Base-by-base conservation (phyloP, 352 stramenopile species). In the Pythium aphanidermatum region DNA sequence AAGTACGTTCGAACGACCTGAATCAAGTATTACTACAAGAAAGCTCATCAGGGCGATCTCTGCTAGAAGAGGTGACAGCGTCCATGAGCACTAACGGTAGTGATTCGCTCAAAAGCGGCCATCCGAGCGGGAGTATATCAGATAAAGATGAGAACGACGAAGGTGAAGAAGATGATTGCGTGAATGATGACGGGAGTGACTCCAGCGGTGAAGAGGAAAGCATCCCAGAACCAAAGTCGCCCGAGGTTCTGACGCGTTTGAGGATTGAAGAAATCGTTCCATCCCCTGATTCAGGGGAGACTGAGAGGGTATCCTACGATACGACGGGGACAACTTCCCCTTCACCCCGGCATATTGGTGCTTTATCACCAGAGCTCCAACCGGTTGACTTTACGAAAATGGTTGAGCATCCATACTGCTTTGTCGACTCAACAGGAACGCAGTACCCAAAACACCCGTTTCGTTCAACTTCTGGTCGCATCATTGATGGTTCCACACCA, bases 191-290 rank as follows among this genome's bases (percentile, higher is more conserved):
- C 21, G 60, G 56, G 11, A 65, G 73, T 27, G 65, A 82, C 36
- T 70, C 76, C 10, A 52, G 30, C 14, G 74, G 65, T 30, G 70
- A 84, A 26, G 55, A 68, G 5, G 67, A 79, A 13, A 55, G 47
- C 4, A 58, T n/a, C n/a, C n/a, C n/a, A n/a, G n/a, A n/a, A n/a
- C n/a, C n/a, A n/a, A n/a, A n/a, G n/a, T n/a, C n/a, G n/a, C n/a
- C n/a, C n/a, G n/a, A n/a, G n/a, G n/a, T n/a, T n/a, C n/a, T n/a
- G n/a, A n/a, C n/a, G n/a, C n/a, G n/a, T n/a, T n/a, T n/a, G n/a
- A n/a, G n/a, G n/a, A n/a, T n/a, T n/a, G n/a, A n/a, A n/a, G n/a
- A n/a, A n/a, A n/a, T n/a, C n/a, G n/a, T n/a, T n/a, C n/a, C n/a
- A n/a, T n/a, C n/a, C n/a, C n/a, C n/a, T n/a, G n/a, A n/a, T n/a